Percentiles rank a stretch among this genome's conserved stretches.
These are phyloP conservation scores for Leonotis leonurus DNA, from an alignment of 257 asterid genomes.

Conservation along the genomic window DNA sequence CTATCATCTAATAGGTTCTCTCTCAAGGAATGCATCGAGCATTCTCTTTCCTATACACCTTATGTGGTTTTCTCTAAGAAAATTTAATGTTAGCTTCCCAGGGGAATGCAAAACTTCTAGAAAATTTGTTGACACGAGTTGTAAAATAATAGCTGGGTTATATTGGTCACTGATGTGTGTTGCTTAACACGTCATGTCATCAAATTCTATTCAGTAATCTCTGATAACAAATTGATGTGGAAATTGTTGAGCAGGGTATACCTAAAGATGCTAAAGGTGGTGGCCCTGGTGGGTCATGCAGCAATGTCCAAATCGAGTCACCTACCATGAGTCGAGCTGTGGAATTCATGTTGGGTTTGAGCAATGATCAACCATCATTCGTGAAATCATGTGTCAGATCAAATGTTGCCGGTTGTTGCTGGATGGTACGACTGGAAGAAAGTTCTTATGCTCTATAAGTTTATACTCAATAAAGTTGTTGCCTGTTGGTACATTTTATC, in stretches of 20 bases:
- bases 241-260: slow-evolving; percentile 41
- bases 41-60: neutral
- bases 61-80: neutral
- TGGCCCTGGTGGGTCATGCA: slow-evolving; percentile 30
- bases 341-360: slow-evolving; percentile 62
- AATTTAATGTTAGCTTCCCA: neutral
- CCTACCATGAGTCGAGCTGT: slow-evolving; percentile 84
- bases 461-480: neutral
- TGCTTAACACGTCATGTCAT: too few species aligned
- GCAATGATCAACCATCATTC: slow-evolving; percentile 57
- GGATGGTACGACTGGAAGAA: slow-evolving; percentile 59
- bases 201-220: neutral
- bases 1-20: neutral
- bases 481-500: neutral
- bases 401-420: slow-evolving; percentile 88
- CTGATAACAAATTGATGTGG: slow-evolving; percentile 18
- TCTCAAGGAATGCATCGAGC: neutral
- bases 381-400: slow-evolving; percentile 68
- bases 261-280: slow-evolving; percentile 26
- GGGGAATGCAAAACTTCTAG: neutral
- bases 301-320: slow-evolving; percentile 40
- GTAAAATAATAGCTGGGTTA: neutral
- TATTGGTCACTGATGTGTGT: slow-evolving; percentile 2
- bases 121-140: neutral
- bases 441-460: neutral